Base-by-base conservation (phyloP, 768 basidiomycete genomes). In the Cubamyces sp. region DNA sequence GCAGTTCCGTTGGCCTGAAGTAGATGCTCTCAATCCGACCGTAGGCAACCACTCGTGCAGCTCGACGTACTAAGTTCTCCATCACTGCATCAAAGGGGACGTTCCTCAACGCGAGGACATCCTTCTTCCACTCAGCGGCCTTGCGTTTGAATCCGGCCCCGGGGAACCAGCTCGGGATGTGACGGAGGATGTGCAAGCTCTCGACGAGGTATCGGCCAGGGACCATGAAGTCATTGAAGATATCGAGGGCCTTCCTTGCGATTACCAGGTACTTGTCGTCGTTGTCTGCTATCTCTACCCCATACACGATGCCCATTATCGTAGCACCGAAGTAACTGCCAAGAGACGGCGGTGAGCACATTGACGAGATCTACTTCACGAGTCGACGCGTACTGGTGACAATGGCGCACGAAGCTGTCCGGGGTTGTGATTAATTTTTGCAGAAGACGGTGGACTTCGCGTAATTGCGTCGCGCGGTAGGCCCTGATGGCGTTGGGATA, bases 131-230 rank as follows among this genome's bases (percentile, higher is more conserved):
- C 21, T 19, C 60, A 23, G 15, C 57, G 6, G 67, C 70, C 49
- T 65, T 53, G 21, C 64, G 70, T 37, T 66, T 68, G 51, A 71
- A 72, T 5, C 66, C 56, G n/a, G 67, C 70, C 19, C 71, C 70
- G 3, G 71, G 71, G 28, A 71, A 58, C 71, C 71, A 72, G 46
- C 55, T 61, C 19, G 69, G 72, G 45, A 71, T 48, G 37, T 65
- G 54, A 18, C 57, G 66, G 37, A 70, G 64, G n/a, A 62, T 30
- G 12, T 68, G 71, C 21, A 74, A 47, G 11, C 61, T 45, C 51
- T 84, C 82, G 7, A 85, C 81, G 3, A 82, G 68, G 60, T 76
- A 82, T 19, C 71, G 61, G 5, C 80, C 81, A 1, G 78, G 78
- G 5, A 74, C 61, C 0, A 74, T 66, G 1, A 56, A 54, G 7